Conservation (phyloP, 2,329 filamentous ascomycete genomes). For the Epichloe glyceriae region DNA sequence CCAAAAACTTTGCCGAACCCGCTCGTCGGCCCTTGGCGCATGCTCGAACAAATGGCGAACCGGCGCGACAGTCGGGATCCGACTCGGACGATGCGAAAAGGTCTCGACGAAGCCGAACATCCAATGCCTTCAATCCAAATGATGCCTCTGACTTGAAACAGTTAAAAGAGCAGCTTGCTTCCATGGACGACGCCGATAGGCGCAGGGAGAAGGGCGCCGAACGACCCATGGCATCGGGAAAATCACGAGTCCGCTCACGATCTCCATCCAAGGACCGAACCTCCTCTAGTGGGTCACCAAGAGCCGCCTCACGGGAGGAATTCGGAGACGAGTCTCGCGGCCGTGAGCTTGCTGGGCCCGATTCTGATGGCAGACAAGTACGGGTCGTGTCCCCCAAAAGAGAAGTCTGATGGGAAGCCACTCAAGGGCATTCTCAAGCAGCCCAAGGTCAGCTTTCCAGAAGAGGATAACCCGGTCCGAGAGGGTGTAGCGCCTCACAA, state of each 20-base stretch:
- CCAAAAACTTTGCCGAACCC: constrained; percentile 13
- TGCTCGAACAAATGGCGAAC: constrained; percentile 16
- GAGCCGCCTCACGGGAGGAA: background rate
- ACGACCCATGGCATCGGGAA: constrained; percentile 1
- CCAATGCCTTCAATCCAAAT: constrained; percentile 37
- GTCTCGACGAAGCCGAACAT: constrained; percentile 24
- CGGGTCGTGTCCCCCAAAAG: constrained; percentile 56
- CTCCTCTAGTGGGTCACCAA: constrained; percentile 7
- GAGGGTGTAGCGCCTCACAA: constrained; percentile 93
- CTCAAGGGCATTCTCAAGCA: constrained; percentile 78
- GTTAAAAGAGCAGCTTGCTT: constrained; percentile 37
- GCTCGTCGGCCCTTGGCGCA: constrained; percentile 3
- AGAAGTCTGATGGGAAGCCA: constrained; percentile 51
- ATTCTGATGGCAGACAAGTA: constrained; percentile 34
- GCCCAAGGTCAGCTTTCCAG: constrained; percentile 72
- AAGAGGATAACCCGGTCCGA: constrained; percentile 68
- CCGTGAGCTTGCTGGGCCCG: constrained; percentile 24
- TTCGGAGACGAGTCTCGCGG: constrained; percentile 24
- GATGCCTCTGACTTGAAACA: constrained; percentile 36
- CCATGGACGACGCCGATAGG: constrained; percentile 20
- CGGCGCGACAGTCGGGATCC: constrained; percentile 19
- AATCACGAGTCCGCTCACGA: constrained; percentile 6
- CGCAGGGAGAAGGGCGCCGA: constrained; percentile 7
- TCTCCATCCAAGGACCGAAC: constrained; percentile 10
- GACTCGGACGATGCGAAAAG: constrained; percentile 30